A percentile compares a stretch with the other conserved stretches of the same genome.
These are phyloP conservation scores for Miscanthus lutarioriparius DNA, from an alignment of 176 grass and related monocot genomes.

Conservation along the genomic window DNA sequence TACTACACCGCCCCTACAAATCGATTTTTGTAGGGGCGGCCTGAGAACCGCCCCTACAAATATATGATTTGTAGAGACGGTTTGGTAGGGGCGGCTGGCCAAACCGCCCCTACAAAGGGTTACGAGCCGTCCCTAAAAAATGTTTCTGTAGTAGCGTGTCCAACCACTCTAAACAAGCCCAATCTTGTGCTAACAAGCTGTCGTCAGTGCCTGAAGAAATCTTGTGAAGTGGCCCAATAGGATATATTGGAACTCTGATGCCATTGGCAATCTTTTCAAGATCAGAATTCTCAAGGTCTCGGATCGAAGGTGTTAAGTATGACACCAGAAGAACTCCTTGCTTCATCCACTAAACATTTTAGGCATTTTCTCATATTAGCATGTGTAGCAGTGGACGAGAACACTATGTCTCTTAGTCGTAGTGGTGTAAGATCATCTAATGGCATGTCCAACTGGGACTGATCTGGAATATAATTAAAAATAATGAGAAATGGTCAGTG, in stretches of 20 bases:
- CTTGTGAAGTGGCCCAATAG: conserved; percentile 45
- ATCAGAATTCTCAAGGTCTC: conserved; percentile 1
- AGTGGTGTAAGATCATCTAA: conserved; percentile 37
- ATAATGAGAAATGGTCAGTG: neutral
- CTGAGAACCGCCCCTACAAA: too few relatives aligned
- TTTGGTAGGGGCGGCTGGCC: too few relatives aligned
- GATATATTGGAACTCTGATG: neutral
- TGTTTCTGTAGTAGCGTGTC: too few relatives aligned
- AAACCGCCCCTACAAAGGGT: too few relatives aligned
- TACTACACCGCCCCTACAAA: too few relatives aligned
- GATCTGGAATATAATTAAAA: conserved; percentile 13
- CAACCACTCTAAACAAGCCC: conserved; percentile 30
- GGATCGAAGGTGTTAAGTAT: conserved; percentile 45
- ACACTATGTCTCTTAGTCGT: conserved; percentile 29
- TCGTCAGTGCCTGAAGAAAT: neutral
- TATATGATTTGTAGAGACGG: too few relatives aligned
- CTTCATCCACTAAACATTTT: neutral
- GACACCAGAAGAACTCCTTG: conserved; percentile 20
- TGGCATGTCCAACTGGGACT: neutral
- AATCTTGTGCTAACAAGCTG: conserved; percentile 32
- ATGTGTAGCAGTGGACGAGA: neutral
- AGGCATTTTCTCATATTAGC: conserved; percentile 9
- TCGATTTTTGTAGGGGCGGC: too few relatives aligned
- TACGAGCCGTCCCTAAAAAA: too few relatives aligned
- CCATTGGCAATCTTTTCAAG: conserved; percentile 15